Evolutionary conservation across 441 rosid species (phyloP).

Genomic region (Bruguiera hainesii): DNA sequence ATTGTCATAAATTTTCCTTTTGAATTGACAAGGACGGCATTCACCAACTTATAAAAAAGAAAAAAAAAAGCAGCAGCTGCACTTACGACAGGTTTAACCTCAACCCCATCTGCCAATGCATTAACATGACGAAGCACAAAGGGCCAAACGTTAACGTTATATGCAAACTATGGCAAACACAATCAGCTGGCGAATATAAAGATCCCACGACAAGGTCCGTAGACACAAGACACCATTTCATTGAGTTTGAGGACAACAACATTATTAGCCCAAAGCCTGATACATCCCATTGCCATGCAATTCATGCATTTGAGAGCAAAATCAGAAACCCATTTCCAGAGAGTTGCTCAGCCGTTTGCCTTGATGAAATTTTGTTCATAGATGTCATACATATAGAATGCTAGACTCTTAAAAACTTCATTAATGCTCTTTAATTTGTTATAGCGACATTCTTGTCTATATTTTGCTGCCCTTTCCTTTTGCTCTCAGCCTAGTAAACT

Average conservation of each 20-base stretch:
- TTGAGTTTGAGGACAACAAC: background rate
- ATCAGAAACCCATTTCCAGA: no score
- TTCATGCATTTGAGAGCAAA: no score
- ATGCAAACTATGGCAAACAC: background rate
- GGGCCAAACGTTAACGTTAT: constrained; percentile 15
- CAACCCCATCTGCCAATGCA: constrained; percentile 72
- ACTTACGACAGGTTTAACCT: constrained; percentile 15
- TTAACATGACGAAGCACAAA: constrained; percentile 23
- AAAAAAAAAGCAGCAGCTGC: constrained; percentile 12
- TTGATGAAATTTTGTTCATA: no score
- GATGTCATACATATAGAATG: no score
- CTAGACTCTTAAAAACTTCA: no score
- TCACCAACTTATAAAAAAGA: constrained; percentile 27
- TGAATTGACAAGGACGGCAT: background rate
- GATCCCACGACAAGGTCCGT: background rate
- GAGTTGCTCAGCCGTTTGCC: no score
- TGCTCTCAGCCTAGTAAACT: no score
- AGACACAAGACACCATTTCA: background rate
- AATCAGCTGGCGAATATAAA: constrained; percentile 2
- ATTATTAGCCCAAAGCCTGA: background rate
- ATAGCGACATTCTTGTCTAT: no score
- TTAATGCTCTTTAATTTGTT: no score
- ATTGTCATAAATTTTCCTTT: constrained; percentile 4
- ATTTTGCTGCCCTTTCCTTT: no score
- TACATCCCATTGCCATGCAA: no score